Evolutionary conservation across 495 filamentous ascomycete genomes (phyloP), one percentile per base, ranked within the genome.

Genomic region (Letharia lupina): DNA sequence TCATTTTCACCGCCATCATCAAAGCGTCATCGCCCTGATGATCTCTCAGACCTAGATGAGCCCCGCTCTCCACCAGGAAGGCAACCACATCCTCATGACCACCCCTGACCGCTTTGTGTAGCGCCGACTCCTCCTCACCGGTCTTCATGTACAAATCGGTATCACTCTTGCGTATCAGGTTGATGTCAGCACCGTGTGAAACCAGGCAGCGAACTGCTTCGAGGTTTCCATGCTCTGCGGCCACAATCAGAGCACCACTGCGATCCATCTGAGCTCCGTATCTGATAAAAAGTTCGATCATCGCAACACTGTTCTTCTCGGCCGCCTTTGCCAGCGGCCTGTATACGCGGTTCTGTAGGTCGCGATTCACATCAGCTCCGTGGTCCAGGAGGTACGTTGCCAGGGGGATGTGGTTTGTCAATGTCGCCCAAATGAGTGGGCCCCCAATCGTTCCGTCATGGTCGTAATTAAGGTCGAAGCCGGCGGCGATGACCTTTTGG

Each of bases 191-290:
- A 8, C 59, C 59, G n/a, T 44, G 11, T 4, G 20, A 40, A 9
- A 61, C 20, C 37, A 61, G 28, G 20, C 37, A 61, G 18, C 20
- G 9, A 23, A 61, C 59, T 13, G 37, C 41, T 11, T 61, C 59
- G 39, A 61, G 39, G 7, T 41, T 41, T 0, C 59, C 59, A 23
- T 41, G n/a, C 37, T 44, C 41, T 6, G 59, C 59, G 0, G 59
- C 59, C 6, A 61, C 59, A 61, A 61, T 61, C 13, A 61, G 35
- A 23, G 37, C 59, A 20, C 59, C 59, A 28, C 59, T 61, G 8
- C 20, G 59, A 13, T 61, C 59, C 4, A 61, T 61, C 39, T 42
- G 3, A n/a, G 59, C 59, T 4, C 59, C 59, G 15, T 61, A 12
- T 7, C 1, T 13, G 41, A 61, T 42, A 18, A 61, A 23, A 11